Evolutionary conservation across 2,329 filamentous ascomycete species (phyloP).

Genomic region (Epichloe scottii): DNA sequence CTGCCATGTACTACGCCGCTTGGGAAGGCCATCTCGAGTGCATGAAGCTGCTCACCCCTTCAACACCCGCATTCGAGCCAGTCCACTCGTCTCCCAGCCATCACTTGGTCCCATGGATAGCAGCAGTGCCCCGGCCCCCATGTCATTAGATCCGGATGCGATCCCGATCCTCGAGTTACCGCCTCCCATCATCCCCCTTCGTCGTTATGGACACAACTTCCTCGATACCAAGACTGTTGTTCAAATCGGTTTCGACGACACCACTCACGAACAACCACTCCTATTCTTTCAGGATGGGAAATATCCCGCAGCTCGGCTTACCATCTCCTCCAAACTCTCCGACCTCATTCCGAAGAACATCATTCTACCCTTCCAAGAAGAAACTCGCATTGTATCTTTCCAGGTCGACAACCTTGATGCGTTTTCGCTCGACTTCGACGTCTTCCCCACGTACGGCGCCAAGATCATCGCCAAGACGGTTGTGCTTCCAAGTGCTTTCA

Average conservation of each 20-base stretch:
- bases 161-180: conserved; percentile 88
- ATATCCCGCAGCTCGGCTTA: conserved; percentile 86
- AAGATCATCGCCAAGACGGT: conserved; percentile 96
- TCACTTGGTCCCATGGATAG: conserved; percentile 31
- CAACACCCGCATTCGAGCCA: conserved; percentile 31
- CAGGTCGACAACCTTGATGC: conserved; percentile 88
- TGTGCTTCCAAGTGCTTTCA: conserved; percentile 78
- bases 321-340: conserved; percentile 91
- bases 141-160: conserved; percentile 67
- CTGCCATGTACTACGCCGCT: conserved; percentile 94
- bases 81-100: conserved; percentile 31
- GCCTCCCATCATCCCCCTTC: conserved; percentile 87
- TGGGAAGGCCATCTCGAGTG: conserved; percentile 96
- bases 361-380: conserved; percentile 89
- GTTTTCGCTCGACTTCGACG: conserved; percentile 93
- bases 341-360: conserved; percentile 95
- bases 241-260: conserved; percentile 76
- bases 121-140: conserved; percentile 41
- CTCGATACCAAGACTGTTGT: conserved; percentile 95
- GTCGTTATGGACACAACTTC: conserved; percentile 96
- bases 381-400: conserved; percentile 85
- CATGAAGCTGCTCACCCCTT: conserved; percentile 72
- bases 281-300: conserved; percentile 96
- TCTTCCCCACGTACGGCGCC: conserved; percentile 93
- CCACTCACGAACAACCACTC: conserved; percentile 60